Percentiles rank a stretch among this genome's conserved stretches.
phyloP scores from a whole-genome alignment of 108 stramenopile species.

The Cyclotella kingstonii region DNA sequence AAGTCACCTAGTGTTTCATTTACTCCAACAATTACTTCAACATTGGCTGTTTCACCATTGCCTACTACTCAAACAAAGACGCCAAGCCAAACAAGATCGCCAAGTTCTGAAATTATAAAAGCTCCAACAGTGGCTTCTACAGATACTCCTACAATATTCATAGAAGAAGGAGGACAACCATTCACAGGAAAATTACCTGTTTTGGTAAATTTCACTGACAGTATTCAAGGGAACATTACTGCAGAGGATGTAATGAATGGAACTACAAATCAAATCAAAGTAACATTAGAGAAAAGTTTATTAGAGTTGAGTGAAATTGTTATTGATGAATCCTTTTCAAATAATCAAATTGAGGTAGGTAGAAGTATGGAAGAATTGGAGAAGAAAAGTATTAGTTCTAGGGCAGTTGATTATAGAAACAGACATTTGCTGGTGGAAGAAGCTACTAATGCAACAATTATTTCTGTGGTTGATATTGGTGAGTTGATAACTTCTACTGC shows the following conservation, averaged over 20 bases:
- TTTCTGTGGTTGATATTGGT: slow-evolving; percentile 36
- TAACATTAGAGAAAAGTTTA: slow-evolving; percentile 15
- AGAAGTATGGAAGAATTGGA: not conserved
- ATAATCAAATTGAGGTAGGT: not conserved
- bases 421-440: slow-evolving; percentile 11
- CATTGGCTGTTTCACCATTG: not conserved
- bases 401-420: not conserved
- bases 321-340: slow-evolving; percentile 7
- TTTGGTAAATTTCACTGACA: slow-evolving; percentile 15
- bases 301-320: slow-evolving; percentile 17
- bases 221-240: slow-evolving; percentile 10
- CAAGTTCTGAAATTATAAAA: slow-evolving; percentile 1
- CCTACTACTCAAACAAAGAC: not conserved
- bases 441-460: slow-evolving; percentile 18
- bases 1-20: not conserved
- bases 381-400: not conserved
- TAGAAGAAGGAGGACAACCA: not conserved
- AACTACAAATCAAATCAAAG: slow-evolving; percentile 28
- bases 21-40: slow-evolving; percentile 1
- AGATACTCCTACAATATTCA: not conserved
- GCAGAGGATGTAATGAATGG: slow-evolving; percentile 20
- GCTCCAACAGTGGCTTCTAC: slow-evolving; percentile 2
- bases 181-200: slow-evolving; percentile 20
- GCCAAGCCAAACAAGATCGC: slow-evolving; percentile 1
- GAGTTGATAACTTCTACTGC: not conserved